Evolutionary conservation across 2,329 filamentous ascomycete species (phyloP), one percentile per base, ranked within the genome.

Genomic region (Coniochaeta prunicola): DNA sequence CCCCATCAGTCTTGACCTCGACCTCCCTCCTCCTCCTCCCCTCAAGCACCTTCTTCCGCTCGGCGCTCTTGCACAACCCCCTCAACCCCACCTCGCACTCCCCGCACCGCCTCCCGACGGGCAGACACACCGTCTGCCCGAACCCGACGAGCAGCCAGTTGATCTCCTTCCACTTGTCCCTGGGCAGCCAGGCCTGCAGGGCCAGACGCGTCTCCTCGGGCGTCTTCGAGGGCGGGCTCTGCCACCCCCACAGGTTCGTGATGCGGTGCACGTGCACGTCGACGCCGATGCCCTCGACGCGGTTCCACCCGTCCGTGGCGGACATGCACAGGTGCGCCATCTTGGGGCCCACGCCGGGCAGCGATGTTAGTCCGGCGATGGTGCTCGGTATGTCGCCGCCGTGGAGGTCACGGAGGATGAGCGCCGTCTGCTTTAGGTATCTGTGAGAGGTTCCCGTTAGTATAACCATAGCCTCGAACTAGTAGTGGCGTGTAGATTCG

Each of bases 251-350:
- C 30, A 96, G 78, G 74, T 96, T 96, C 57, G 91, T 93, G 73
- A 97, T 96, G 58, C 92, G 88, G 74, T 96, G 92, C 3, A 97
- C 92, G 73, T 97, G 92, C 5, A 96, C 92, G 71, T 97, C 92
- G 55, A 97, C 92, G 28, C 92, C 92, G 63, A 97, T 96, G 8
- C 92, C 92, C 68, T 85, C 79, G 58, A 82, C 83, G 34, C 77
- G 76, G 65, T 75, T 73, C 83, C 83, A 85, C 81, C 68, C 88
- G 62, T 71, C 60, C 21, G 66, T 90, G 0, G 88, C 88, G 53
- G 87, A 88, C 77, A 96, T 84, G 70, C 89, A 93, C 24, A 97
- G 82, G 71, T 94, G 92, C 13, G 88, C 92, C 92, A 97, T 97
- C 75, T 97, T 97, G 31, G 92, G 92, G 0, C 92, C 92, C 1